phyloP scores from a whole-genome alignment of 192 early-diverging fungal genomes.

The Physocladia obscura region DNA sequence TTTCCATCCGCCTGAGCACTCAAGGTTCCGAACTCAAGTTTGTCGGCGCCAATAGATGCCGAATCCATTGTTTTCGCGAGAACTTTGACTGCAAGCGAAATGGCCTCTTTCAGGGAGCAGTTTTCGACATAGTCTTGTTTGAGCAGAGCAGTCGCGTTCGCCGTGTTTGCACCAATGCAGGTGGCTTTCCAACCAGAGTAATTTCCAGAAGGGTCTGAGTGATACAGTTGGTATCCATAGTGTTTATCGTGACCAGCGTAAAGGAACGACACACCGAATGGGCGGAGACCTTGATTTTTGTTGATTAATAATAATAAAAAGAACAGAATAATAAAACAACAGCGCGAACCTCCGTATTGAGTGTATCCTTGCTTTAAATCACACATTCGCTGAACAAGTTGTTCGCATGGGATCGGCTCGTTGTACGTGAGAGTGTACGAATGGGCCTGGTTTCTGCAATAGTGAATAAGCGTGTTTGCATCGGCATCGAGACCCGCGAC shows the following conservation, averaged over 20 bases:
- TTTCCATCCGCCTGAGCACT: slow-evolving; percentile 54
- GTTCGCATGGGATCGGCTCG: slow-evolving; percentile 91
- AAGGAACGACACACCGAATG: slow-evolving; percentile 97
- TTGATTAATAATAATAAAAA: background rate
- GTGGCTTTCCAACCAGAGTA: slow-evolving; percentile 99
- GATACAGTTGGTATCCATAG: slow-evolving; percentile 94
- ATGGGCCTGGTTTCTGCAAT: slow-evolving; percentile 82
- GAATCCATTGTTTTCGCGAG: slow-evolving; percentile 97
- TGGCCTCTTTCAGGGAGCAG: slow-evolving; percentile 82
- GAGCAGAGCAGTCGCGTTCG: slow-evolving; percentile 86
- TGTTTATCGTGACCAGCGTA: slow-evolving; percentile 92
- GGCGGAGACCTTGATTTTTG: slow-evolving; percentile 71
- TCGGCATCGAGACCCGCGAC: slow-evolving; percentile 97
- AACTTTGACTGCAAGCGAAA: slow-evolving; percentile 86
- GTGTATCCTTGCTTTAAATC: slow-evolving; percentile 99
- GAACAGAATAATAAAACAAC: background rate
- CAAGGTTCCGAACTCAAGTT: slow-evolving; percentile 91
- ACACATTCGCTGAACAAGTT: slow-evolving; percentile 91
- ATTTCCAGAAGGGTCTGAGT: slow-evolving; percentile 98
- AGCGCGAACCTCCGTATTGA: slow-evolving; percentile 80
- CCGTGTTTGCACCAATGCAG: slow-evolving; percentile 93
- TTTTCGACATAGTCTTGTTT: slow-evolving; percentile 98
- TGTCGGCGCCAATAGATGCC: slow-evolving; percentile 86
- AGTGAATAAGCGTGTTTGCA: slow-evolving; percentile 93
- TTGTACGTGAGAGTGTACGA: slow-evolving; percentile 83